A percentile compares a stretch with the other conserved stretches of the same genome.
These are phyloP conservation scores for Aspergillus ruber DNA, from an alignment of 2,329 filamentous ascomycete genomes.

Conservation along the genomic window DNA sequence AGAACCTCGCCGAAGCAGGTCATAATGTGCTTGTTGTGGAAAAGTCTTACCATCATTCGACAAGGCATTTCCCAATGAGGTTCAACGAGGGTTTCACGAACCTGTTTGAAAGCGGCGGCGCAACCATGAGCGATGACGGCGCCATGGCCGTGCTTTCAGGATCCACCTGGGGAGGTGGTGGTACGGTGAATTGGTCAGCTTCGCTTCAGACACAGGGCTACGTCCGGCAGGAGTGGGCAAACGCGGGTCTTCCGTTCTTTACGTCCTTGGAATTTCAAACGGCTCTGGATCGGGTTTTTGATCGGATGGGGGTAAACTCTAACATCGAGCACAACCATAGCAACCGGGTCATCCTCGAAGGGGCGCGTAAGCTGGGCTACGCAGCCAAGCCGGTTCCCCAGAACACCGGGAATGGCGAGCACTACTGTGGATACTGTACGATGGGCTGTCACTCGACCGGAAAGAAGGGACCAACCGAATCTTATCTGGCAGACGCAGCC, in stretches of 20 bases:
- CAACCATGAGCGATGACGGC: slow-evolving; percentile 50
- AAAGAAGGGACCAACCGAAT: slow-evolving; percentile 72
- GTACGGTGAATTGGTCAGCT: slow-evolving; percentile 78
- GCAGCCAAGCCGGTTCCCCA: slow-evolving; percentile 64
- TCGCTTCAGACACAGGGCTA: slow-evolving; percentile 63
- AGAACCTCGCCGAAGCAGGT: slow-evolving; percentile 71
- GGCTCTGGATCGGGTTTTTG: slow-evolving; percentile 72
- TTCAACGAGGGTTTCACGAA: slow-evolving; percentile 54
- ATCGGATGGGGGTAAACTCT: slow-evolving; percentile 67
- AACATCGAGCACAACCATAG: slow-evolving; percentile 66
- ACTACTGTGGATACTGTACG: slow-evolving; percentile 65
- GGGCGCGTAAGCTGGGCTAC: slow-evolving; percentile 67
- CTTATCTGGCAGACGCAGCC: slow-evolving; percentile 74
- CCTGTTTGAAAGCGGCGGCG: slow-evolving; percentile 64
- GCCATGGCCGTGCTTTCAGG: slow-evolving; percentile 60
- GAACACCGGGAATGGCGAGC: slow-evolving; percentile 67
- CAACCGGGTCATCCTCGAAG: slow-evolving; percentile 68
- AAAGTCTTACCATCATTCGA: slow-evolving; percentile 70
- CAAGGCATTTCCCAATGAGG: slow-evolving; percentile 67
- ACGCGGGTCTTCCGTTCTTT: slow-evolving; percentile 64
- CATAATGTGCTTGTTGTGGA: slow-evolving; percentile 73
- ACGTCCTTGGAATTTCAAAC: slow-evolving; percentile 66
- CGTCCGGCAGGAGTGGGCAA: slow-evolving; percentile 76
- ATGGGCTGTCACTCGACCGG: slow-evolving; percentile 57
- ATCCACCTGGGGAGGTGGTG: slow-evolving; percentile 75